These are phyloP conservation scores for Ophiobolus disseminans DNA, from an alignment of 2,329 filamentous ascomycete genomes.

Conservation along the genomic window DNA sequence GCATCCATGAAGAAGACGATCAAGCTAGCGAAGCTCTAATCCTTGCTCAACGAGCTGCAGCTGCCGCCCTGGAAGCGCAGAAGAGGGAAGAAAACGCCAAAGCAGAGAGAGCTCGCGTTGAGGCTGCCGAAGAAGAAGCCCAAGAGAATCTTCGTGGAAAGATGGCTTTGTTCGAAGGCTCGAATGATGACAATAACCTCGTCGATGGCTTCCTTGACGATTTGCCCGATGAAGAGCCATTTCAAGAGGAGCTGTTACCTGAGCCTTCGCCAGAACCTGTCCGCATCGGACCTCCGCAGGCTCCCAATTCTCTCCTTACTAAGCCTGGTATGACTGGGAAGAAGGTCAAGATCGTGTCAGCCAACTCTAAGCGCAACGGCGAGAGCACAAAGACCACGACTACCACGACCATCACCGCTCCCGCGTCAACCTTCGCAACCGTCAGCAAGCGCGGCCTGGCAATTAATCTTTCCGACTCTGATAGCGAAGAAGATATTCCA, in stretches of 20 bases:
- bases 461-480: slow-evolving; percentile 34
- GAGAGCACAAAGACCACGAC: slow-evolving; percentile 19
- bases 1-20: slow-evolving; percentile 41
- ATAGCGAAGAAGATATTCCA: slow-evolving; percentile 44
- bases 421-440: slow-evolving; percentile 25
- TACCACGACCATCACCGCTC: slow-evolving; percentile 14
- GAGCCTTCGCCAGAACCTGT: slow-evolving; percentile 7
- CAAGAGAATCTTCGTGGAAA: slow-evolving; percentile 47
- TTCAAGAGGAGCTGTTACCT: slow-evolving; percentile 10
- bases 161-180: slow-evolving; percentile 41
- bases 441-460: slow-evolving; percentile 21
- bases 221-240: slow-evolving; percentile 28
- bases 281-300: slow-evolving; percentile 22
- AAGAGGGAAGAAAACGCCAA: slow-evolving; percentile 29
- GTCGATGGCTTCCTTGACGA: slow-evolving; percentile 38
- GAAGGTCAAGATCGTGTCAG: slow-evolving; percentile 45
- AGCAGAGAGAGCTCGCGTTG: slow-evolving; percentile 23
- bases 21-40: slow-evolving; percentile 27
- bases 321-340: slow-evolving; percentile 40
- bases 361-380: slow-evolving; percentile 27
- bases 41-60: slow-evolving; percentile 35
- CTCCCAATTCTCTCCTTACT: slow-evolving; percentile 37
- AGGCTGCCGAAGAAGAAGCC: slow-evolving; percentile 36
- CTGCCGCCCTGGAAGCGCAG: slow-evolving; percentile 34
- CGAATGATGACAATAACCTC: slow-evolving; percentile 33